Evolutionary conservation across 176 grass and related monocot genomes (phyloP), one percentile per base, ranked within the genome.

Genomic region (Lolium multiflorum): DNA sequence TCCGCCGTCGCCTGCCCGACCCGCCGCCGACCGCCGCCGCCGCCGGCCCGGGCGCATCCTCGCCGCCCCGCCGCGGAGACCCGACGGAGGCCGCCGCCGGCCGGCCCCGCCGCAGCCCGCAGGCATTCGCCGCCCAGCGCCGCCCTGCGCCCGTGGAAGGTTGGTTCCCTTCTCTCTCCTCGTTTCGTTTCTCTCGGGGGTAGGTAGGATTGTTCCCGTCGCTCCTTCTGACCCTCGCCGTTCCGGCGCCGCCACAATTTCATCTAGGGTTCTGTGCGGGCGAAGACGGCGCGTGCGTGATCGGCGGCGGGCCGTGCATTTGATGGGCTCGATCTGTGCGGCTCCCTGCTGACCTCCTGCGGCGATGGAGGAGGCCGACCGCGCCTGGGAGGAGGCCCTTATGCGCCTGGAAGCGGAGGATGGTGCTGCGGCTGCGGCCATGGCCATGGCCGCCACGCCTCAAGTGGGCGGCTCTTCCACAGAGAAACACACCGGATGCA

Each of bases 241-340:
- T 17, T n/a, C 56, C 8, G 77, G 58, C 46, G 37, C 46, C 21
- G 76, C 37, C 3, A 7, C 79, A 84, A 84, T 54, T 10, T 17
- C 11, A 51, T 84, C 56, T 90, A 90, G 84, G 89, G 84, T 80
- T 90, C 14, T 90, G 28, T 7, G 38, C 31, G 11, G 39, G 39
- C 39, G 39, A 41, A 41, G 39, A 41, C 39, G 50, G 22, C 39
- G 78, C 64, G 73, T 39, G 78, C 64, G 73, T 86, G 79, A 90
- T 90, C 89, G 78, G 60, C 41, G 37, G 48, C 18, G 57, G 22
- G 43, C 13, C 50, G 35, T 43, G 74, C 89, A 90, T 90, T 90
- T 80, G 84, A 87, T 83, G 89, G 75, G 56, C 80, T 90, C 66
- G 66, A 90, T 87, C 84, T 74, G 74, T 51, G 54, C 57, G 74